Base-by-base conservation (phyloP, 495 filamentous ascomycete species). In the Neurospora discreta region DNA sequence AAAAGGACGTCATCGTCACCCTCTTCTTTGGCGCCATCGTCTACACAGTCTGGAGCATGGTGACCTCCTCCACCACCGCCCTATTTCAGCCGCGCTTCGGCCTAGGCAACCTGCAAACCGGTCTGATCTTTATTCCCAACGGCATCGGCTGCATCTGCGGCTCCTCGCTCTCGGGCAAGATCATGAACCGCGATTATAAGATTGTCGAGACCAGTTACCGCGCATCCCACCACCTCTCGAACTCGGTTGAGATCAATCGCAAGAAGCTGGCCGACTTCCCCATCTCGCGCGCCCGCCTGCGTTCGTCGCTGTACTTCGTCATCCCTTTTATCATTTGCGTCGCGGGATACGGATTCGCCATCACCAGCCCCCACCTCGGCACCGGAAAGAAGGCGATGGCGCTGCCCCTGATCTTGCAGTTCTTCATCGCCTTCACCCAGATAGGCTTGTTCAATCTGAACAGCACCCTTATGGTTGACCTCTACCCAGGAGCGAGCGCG, bases 1-100 rank as follows among this genome's bases (percentile, higher is more conserved):
- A 92, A 72, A 89, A 88, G 74, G 89, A 91, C 75, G 84, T 87
- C 8, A 80, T 83, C 38, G 79, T 87, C 44, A 79, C 91, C 13
- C 85, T 90, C 23, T 70, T 85, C 36, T 88, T 85, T 69, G 78
- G 85, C n/a, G 82, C 83, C 9, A 40, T 74, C 8, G 74, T 78
- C 23, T 79, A 78, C 73, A 73, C 78, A 5, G 70, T 77, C 52
- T 79, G 78, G 78, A 74, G 72, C 73, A 77, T 78, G 76, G 73
- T 79, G 23, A 78, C 78, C 2, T 78, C 78, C 20, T 76, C 77
- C 7, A 78, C 77, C 5, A 71, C 74, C 0, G 74, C 84, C 5
- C 73, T 87, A 8, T 86, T 84, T 77, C 78, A 81, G 69, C 73
- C 68, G 2, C 74, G 76, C 23, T 79, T 89, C 74, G 76, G 78